A percentile compares a stretch with the other conserved stretches of the same genome.
phyloP scores from a whole-genome alignment of 441 rosid genomes.

The Gossypium trilobum region DNA sequence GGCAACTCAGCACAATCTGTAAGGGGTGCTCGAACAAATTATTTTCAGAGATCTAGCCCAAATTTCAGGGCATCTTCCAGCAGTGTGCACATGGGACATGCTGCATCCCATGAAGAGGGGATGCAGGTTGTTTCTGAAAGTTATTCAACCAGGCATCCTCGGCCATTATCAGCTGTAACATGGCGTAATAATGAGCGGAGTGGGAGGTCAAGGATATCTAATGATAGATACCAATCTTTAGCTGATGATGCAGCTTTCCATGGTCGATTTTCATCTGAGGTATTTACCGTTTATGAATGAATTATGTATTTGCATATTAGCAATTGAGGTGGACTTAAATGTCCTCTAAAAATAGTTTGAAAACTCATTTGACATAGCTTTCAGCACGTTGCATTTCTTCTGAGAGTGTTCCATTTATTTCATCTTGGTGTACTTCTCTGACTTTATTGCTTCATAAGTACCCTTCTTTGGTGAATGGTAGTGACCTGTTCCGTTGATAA shows the following conservation, averaged over 20 bases:
- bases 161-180: slow-evolving; percentile 40
- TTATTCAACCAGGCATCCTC: slow-evolving; percentile 50
- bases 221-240: slow-evolving; percentile 48
- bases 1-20: slow-evolving; percentile 42
- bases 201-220: slow-evolving; percentile 56
- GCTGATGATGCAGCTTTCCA: slow-evolving; percentile 43
- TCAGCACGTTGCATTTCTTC: neutral
- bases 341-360: neutral
- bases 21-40: slow-evolving; percentile 42
- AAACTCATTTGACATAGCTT: neutral
- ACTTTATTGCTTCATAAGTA: neutral
- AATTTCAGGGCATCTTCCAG: slow-evolving; percentile 60
- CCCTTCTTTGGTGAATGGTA: neutral
- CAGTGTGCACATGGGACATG: slow-evolving; percentile 42
- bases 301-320: slow-evolving; percentile 4
- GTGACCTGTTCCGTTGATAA: neutral
- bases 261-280: slow-evolving; percentile 60
- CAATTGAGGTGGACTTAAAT: neutral
- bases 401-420: neutral
- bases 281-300: slow-evolving; percentile 15
- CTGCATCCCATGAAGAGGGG: slow-evolving; percentile 45
- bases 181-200: slow-evolving; percentile 55
- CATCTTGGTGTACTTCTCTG: neutral
- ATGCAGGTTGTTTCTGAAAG: slow-evolving; percentile 43
- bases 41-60: slow-evolving; percentile 55